These are phyloP conservation scores for Auxenochlorella protothecoides DNA, from an alignment of 139 green algal species.

Conservation along the genomic window DNA sequence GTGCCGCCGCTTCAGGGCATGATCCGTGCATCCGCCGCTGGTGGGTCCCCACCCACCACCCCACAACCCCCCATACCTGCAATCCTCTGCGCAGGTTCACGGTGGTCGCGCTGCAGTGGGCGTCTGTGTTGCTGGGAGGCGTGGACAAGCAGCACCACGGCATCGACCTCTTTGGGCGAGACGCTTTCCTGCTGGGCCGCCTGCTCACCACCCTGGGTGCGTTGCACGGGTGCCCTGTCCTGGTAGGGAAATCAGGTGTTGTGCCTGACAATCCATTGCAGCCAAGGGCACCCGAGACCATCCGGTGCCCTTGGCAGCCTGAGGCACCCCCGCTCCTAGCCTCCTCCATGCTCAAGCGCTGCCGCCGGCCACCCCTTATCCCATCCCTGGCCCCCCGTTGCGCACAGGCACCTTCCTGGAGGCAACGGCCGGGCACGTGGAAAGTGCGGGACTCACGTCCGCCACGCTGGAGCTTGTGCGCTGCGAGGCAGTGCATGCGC, in stretches of 20 bases:
- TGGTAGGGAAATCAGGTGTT: background rate
- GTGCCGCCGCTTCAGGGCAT: background rate
- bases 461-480: constrained; percentile 59
- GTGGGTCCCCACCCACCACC: constrained; percentile 1
- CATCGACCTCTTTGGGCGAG: constrained; percentile 64
- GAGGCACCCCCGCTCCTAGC: background rate
- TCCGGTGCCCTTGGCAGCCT: background rate
- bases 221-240: background rate
- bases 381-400: background rate
- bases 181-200: constrained; percentile 59
- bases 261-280: background rate
- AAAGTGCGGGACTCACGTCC: constrained; percentile 32
- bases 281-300: background rate
- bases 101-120: constrained; percentile 51
- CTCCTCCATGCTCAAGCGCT: background rate
- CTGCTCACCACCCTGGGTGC: constrained; percentile 47
- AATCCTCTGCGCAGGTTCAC: no score
- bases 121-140: constrained; percentile 38
- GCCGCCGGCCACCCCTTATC: background rate
- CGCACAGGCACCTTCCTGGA: constrained; percentile 33
- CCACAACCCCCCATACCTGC: no score
- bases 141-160: constrained; percentile 45
- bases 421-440: constrained; percentile 13
- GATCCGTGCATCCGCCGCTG: background rate
- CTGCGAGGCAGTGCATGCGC: constrained; percentile 34